A percentile compares a stretch with the other conserved stretches of the same genome.
phyloP scores from a whole-genome alignment of 345 rosid species.

The Cochlearia excelsa region DNA sequence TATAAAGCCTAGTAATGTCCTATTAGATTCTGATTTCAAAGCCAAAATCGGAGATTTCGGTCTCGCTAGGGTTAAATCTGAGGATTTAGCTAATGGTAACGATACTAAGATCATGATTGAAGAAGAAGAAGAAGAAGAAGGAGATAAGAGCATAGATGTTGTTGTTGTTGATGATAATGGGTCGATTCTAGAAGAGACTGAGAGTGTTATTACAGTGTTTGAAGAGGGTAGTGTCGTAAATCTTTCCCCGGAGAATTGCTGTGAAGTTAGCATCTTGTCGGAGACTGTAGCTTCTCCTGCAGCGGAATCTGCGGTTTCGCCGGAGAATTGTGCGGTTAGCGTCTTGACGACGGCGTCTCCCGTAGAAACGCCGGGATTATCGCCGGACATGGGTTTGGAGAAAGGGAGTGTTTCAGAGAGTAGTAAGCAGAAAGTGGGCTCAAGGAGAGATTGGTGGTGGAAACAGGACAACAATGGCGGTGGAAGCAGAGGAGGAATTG shows the following conservation, averaged over 20 bases:
- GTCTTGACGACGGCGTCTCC: slow-evolving; percentile 28
- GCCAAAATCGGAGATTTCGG: slow-evolving; percentile 83
- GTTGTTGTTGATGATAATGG: slow-evolving; percentile 51
- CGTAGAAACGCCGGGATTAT: slow-evolving; percentile 29
- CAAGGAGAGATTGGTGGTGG: slow-evolving; percentile 77
- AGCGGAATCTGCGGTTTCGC: neutral
- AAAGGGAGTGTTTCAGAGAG: slow-evolving; percentile 54
- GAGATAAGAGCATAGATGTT: slow-evolving; percentile 34
- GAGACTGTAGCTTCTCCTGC: slow-evolving; percentile 16
- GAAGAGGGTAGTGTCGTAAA: slow-evolving; percentile 46
- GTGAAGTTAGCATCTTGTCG: slow-evolving; percentile 37
- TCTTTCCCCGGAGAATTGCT: slow-evolving; percentile 54
- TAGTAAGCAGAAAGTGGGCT: slow-evolving; percentile 37
- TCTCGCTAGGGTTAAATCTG: slow-evolving; percentile 59
- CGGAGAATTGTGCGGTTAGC: slow-evolving; percentile 25
- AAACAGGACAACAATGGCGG: slow-evolving; percentile 53
- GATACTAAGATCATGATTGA: slow-evolving; percentile 32
- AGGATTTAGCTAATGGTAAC: slow-evolving; percentile 36
- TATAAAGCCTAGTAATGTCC: slow-evolving; percentile 65
- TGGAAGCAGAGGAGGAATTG: slow-evolving; percentile 45
- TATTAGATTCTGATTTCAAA: slow-evolving; percentile 50
- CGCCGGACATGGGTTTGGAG: slow-evolving; percentile 44
- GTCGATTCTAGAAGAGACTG: slow-evolving; percentile 66
- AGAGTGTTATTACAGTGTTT: slow-evolving; percentile 55
- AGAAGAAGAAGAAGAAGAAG: slow-evolving; percentile 36